Conservation (phyloP, 1,139 yeast species). For the Pichia sp. region DNA sequence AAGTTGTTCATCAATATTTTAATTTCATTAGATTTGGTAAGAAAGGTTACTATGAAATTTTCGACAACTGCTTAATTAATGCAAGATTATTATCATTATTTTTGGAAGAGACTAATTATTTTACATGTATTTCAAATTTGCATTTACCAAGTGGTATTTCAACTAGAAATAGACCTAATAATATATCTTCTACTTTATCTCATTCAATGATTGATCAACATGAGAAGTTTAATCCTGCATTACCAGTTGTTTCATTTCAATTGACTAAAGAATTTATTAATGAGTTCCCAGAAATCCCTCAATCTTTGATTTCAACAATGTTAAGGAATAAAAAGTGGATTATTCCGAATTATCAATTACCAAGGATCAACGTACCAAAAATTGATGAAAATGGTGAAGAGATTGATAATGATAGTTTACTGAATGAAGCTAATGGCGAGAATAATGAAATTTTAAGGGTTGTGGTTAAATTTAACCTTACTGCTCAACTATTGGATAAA, state of each 20-base stretch:
- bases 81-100: constrained; percentile 64
- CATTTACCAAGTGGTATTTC: constrained; percentile 49
- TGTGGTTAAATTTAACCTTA: constrained; percentile 69
- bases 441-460: constrained; percentile 72
- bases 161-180: constrained; percentile 18
- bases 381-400: constrained; percentile 11
- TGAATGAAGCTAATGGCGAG: constrained; percentile 27
- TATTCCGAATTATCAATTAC: constrained; percentile 84
- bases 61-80: constrained; percentile 56
- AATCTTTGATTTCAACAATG: constrained; percentile 63
- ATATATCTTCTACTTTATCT: not conserved
- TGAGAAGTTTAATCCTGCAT: constrained; percentile 57
- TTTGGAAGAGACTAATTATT: constrained; percentile 60
- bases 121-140: constrained; percentile 69
- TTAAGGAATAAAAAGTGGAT: constrained; percentile 81
- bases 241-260: constrained; percentile 86
- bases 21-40: constrained; percentile 66
- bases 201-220: constrained; percentile 30
- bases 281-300: constrained; percentile 79
- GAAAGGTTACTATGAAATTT: constrained; percentile 61
- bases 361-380: constrained; percentile 32
- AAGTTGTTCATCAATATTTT: constrained; percentile 81
- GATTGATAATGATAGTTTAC: constrained; percentile 7
- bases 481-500: constrained; percentile 66
- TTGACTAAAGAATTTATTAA: constrained; percentile 52